These are phyloP conservation scores for Aspergillus fumigatus DNA, from an alignment of 2,329 filamentous ascomycete genomes.

Conservation along the genomic window DNA sequence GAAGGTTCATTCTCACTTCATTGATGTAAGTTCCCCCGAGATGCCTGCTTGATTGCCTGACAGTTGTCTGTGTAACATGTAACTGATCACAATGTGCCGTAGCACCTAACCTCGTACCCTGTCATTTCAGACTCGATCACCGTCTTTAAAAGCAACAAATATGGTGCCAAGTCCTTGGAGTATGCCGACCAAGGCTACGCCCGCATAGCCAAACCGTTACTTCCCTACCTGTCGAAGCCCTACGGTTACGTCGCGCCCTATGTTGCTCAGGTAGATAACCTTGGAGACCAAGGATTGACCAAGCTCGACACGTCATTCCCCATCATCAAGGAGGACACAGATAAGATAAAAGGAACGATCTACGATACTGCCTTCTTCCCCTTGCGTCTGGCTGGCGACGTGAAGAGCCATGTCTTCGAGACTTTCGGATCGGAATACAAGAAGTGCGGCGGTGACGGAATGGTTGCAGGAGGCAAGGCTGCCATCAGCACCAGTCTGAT, in stretches of 20 bases:
- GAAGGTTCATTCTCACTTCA: conserved; percentile 45
- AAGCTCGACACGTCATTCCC: conserved; percentile 69
- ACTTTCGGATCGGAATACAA: conserved; percentile 44
- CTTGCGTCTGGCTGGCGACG: conserved; percentile 57
- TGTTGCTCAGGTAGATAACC: conserved; percentile 71
- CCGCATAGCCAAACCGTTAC: conserved; percentile 69
- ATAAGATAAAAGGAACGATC: conserved; percentile 63
- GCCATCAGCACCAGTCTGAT: conserved; percentile 63
- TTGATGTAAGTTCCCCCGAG: conserved; percentile 31
- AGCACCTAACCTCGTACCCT: conserved; percentile 85
- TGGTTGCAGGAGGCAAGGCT: conserved; percentile 67
- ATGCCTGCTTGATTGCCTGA: background rate
- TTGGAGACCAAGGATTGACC: conserved; percentile 67
- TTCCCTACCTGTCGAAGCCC: conserved; percentile 73
- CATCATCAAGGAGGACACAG: conserved; percentile 68
- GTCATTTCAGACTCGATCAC: conserved; percentile 73
- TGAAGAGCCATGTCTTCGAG: conserved; percentile 43
- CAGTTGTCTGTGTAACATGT: conserved; percentile 5
- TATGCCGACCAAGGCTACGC: conserved; percentile 71
- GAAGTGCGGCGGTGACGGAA: conserved; percentile 50
- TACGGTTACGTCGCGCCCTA: conserved; percentile 83
- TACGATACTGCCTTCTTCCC: conserved; percentile 60
- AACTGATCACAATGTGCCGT: conserved; percentile 16
- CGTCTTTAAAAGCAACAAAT: conserved; percentile 74
- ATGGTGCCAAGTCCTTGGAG: conserved; percentile 76